These are phyloP conservation scores for Angomonas ambiguus DNA, from an alignment of 208 protist genomes.

Conservation along the genomic window DNA sequence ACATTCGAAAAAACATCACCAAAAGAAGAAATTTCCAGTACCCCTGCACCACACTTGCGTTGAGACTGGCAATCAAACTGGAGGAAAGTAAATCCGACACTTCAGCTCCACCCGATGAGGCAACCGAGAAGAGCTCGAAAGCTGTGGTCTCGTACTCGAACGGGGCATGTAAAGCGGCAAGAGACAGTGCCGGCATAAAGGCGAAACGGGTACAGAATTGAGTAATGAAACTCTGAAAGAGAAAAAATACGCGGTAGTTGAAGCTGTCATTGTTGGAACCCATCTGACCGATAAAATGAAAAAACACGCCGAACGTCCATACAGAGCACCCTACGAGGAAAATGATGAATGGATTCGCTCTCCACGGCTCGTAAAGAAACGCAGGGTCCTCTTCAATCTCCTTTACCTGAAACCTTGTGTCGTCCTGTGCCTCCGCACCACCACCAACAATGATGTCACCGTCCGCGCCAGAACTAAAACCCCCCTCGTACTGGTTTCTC, in stretches of 20 bases:
- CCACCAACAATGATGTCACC: slow-evolving; percentile 14
- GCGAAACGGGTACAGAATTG: slow-evolving; percentile 22
- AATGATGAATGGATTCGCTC: slow-evolving; percentile 23
- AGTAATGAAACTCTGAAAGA: slow-evolving; percentile 27
- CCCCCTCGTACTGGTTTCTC: not conserved
- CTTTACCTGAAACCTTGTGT: not conserved
- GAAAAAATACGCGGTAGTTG: slow-evolving; percentile 24
- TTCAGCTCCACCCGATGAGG: slow-evolving; percentile 17
- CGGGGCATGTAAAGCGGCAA: slow-evolving; percentile 31
- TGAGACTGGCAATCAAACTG: slow-evolving; percentile 15
- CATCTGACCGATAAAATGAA: slow-evolving; percentile 23
- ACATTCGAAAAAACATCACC: slow-evolving; percentile 23
- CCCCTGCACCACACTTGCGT: slow-evolving; percentile 3
- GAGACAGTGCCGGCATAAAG: slow-evolving; percentile 34
- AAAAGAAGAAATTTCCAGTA: slow-evolving; percentile 27
- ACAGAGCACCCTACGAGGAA: slow-evolving; percentile 21
- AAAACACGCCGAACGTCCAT: slow-evolving; percentile 24
- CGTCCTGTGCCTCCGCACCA: too few species aligned
- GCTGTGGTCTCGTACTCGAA: slow-evolving; percentile 22
- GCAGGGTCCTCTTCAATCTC: not conserved
- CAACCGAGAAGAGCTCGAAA: slow-evolving; percentile 29
- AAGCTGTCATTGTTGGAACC: slow-evolving; percentile 21
- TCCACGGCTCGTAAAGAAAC: not conserved
- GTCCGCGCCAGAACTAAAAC: not conserved
- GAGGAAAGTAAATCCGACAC: slow-evolving; percentile 12